These are phyloP conservation scores for Pyrenophora tritici-repentis DNA, from an alignment of 2,329 filamentous ascomycete species.

Conservation along the genomic window DNA sequence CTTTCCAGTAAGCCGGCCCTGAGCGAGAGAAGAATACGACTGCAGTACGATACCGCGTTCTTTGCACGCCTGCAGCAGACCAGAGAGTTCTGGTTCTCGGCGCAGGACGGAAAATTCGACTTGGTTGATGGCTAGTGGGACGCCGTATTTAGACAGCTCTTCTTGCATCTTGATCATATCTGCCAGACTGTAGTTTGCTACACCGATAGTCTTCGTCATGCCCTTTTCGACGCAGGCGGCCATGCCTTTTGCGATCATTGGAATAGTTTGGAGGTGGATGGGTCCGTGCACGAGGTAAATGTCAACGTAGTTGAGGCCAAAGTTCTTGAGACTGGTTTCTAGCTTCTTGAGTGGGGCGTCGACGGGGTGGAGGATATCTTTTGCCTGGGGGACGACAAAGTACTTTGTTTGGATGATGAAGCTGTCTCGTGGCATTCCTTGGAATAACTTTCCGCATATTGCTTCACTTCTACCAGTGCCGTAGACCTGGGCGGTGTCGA, in stretches of 20 bases:
- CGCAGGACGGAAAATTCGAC: constrained; percentile 53
- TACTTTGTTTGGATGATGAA: constrained; percentile 4
- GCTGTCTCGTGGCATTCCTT: background rate
- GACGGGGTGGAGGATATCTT: background rate
- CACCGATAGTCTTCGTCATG: background rate
- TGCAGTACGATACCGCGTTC: constrained; percentile 51
- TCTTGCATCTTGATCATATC: constrained; percentile 4
- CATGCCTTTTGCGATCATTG: constrained; percentile 4
- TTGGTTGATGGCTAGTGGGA: constrained; percentile 53
- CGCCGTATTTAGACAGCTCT: constrained; percentile 1
- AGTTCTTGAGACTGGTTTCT: constrained; percentile 1
- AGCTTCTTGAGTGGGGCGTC: constrained; percentile 3
- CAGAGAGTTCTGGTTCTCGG: constrained; percentile 48
- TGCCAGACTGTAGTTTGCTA: constrained; percentile 1
- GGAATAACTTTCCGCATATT: constrained; percentile 1
- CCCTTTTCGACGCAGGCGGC: constrained; percentile 1
- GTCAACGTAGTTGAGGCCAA: constrained; percentile 2
- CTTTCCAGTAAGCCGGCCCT: constrained; percentile 37
- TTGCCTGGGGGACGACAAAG: constrained; percentile 3
- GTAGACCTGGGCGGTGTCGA: constrained; percentile 3
- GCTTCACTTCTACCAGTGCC: constrained; percentile 2
- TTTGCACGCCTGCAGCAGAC: constrained; percentile 45
- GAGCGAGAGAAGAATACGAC: constrained; percentile 50
- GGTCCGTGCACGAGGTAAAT: constrained; percentile 1
- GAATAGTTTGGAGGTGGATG: constrained; percentile 1